Evolutionary conservation across 805 yeast species (phyloP).

Genomic region (Saturnispora besseyi): DNA sequence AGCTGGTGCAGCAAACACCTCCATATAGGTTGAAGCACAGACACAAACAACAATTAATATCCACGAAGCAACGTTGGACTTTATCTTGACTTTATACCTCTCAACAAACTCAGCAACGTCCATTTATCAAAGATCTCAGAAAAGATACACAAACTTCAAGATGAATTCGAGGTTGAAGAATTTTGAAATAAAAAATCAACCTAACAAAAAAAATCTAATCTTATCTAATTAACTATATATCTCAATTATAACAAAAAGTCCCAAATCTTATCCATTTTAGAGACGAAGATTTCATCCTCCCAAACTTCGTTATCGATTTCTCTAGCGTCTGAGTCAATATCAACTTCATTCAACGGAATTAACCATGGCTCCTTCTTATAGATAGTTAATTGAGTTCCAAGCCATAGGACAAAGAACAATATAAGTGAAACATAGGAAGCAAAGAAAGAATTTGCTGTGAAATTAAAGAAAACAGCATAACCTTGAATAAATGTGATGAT

Average conservation of each 20-base stretch:
- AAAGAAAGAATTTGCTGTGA: conserved; percentile 51
- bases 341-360: conserved; percentile 48
- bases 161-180: neutral
- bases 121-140: neutral
- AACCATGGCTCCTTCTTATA: conserved; percentile 40
- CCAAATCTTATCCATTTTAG: conserved; percentile 14
- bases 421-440: conserved; percentile 65
- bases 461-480: conserved; percentile 48
- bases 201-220: neutral
- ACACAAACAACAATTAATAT: neutral
- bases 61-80: conserved; percentile 9
- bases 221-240: neutral
- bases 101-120: conserved; percentile 1
- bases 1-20: conserved; percentile 31
- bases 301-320: conserved; percentile 36
- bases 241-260: conserved; percentile 8
- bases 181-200: neutral
- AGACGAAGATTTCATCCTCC: conserved; percentile 34
- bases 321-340: conserved; percentile 25
- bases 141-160: neutral
- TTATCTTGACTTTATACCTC: conserved; percentile 5
- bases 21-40: conserved; percentile 14
- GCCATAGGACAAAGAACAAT: conserved; percentile 47
- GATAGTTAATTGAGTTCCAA: conserved; percentile 39
- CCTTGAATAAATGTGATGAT: conserved; percentile 67